These are phyloP conservation scores for Allium fistulosum DNA, from an alignment of 106 monocot species.

Conservation along the genomic window DNA sequence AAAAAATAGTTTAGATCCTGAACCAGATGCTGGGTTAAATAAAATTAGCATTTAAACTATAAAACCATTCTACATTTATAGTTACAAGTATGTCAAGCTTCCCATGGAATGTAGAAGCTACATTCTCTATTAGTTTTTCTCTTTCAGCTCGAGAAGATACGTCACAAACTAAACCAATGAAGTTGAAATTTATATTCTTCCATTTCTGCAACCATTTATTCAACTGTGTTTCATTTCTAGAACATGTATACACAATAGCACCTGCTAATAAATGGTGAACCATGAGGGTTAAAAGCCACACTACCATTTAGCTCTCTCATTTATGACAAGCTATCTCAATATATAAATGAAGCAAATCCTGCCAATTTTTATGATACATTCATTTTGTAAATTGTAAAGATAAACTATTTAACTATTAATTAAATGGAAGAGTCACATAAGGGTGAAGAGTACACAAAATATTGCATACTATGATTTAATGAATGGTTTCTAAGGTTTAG, in stretches of 20 bases:
- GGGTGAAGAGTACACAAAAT: too few relatives aligned
- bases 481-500: too few relatives aligned
- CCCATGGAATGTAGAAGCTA: slow-evolving; percentile 31
- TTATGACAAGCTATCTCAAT: slow-evolving; percentile 74
- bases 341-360: slow-evolving; percentile 92
- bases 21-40: neutral
- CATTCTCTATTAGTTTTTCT: slow-evolving; percentile 31
- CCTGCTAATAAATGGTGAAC: slow-evolving; percentile 84
- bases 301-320: slow-evolving; percentile 64
- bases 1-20: neutral
- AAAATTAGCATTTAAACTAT: neutral
- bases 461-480: too few relatives aligned
- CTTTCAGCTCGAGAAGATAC: slow-evolving; percentile 27
- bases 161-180: slow-evolving; percentile 59
- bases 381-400: too few relatives aligned
- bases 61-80: neutral
- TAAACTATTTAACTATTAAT: too few relatives aligned
- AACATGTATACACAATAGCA: slow-evolving; percentile 76
- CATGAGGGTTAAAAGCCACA: slow-evolving; percentile 67
- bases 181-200: slow-evolving; percentile 29
- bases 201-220: slow-evolving; percentile 34
- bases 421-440: too few relatives aligned
- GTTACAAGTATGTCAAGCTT: slow-evolving; percentile 86
- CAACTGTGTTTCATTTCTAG: slow-evolving; percentile 55
- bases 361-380: neutral